Evolutionary conservation across 345 rosid species (phyloP), one percentile per base, ranked within the genome.

Genomic region (Nasturtium officinale): DNA sequence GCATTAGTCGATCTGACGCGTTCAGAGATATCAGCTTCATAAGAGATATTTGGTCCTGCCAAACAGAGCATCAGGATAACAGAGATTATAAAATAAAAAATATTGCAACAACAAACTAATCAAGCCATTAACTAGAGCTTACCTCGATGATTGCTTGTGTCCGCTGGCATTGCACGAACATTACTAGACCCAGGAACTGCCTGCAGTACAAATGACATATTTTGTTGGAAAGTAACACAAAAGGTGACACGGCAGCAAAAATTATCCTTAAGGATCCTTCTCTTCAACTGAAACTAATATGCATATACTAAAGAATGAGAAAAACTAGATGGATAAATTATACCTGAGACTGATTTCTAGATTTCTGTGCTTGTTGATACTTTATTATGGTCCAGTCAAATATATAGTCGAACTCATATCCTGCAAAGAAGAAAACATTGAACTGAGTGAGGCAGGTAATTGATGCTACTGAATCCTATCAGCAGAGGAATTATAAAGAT

Each of bases 381-480:
- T 95, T 91, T 42, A 91, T 85, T 68, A 91, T 86, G 15, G 98
- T 90, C 99, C 99, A 95, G 80, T 95, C 99, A 86, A 88, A 95
- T 38, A 90, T 81, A 75, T 81, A 86, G 81, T 95, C 96, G 67
- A 88, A 82, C 60, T 87, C 89, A 80, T 84, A 90, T 55, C 96
- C 99, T 95, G 83, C 65, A 52, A 12, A 69, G 58, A 67, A 46
- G 61, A 71, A 65, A 35, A 35, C 32, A 7, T 10, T 46, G 52
- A 33, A 45, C 11, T n/a, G 26, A 72, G 48, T n/a, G 37, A 65
- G 51, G 35, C 26, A 43, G 20, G 29, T 42, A 47, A 54, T 5
- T n/a, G 15, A 26, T 54, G 35, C 46, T 16, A 4, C 8, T 10
- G 5, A 74, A 58, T 21, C 40, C 9, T 21, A 51, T 52, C 18